Evolutionary conservation across 2,329 filamentous ascomycete species (phyloP), one percentile per base, ranked within the genome.

Genomic region (Pseudogymnoascus sp.): DNA sequence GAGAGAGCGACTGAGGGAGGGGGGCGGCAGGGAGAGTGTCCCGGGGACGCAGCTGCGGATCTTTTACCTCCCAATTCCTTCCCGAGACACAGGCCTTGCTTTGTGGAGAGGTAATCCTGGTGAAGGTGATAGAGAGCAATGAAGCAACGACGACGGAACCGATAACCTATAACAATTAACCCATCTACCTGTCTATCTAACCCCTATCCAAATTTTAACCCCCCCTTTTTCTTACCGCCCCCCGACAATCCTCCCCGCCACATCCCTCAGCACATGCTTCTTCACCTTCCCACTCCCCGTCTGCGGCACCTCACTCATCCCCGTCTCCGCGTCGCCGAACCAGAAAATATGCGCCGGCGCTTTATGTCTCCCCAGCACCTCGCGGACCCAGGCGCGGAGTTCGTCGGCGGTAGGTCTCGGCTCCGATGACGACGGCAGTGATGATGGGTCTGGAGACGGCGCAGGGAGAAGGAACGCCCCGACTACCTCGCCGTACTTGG

Each of bases 311-410:
- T 77, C 76, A 1, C 69, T 68, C 1, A 84, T 80, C 24, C 62
- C 65, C 4, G 87, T 79, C 10, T 81, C 82, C 53, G 81, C 80
- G 67, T 83, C 77, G 0, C 89, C 90, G 26, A 93, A 80, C 82
- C 89, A 91, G 72, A 92, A 92, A n/a, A 93, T 73, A 72, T 91
- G 82, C 7, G 83, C 78, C 0, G 90, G 89, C 3, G 87, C 85
- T 76, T 90, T 90, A 72, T 89, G 86, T 38, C 81, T 77, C 1
- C 86, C 86, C 6, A 90, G 78, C 37, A 78, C 81, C 67, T 82
- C 76, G 61, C 83, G 79, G 1, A 85, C 85, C 86, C 86, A 89
- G 47, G 81, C 79, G 14, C 81, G 77, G n/a, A 89, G 72, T 65
- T 86, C 82, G 4, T 81, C 77, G 60, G 81, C 80, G 0, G 74